Base-by-base conservation (phyloP, 768 basidiomycete genomes). In the Tylopilus vinaceipallidus region DNA sequence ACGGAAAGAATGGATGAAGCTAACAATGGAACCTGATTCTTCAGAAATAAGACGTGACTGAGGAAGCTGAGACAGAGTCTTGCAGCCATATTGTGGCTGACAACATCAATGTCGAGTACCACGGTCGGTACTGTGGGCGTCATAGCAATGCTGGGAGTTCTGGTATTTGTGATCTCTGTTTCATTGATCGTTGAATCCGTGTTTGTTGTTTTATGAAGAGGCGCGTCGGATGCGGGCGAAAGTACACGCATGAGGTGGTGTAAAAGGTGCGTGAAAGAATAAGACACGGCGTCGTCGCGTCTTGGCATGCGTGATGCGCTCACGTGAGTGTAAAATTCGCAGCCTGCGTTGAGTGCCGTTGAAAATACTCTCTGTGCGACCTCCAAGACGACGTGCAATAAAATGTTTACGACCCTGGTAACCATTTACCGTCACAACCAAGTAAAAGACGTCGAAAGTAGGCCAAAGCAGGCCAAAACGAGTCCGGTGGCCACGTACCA, bases 21-120 rank as follows among this genome's bases (percentile, higher is more conserved):
- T 68, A 59, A 90, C 88, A 90, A 82, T 1, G 88, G 88, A 0
- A 90, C 73, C 57, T 91, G 88, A 54, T 78, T 84, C 63, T 91
- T 91, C 47, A 91, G 70, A 60, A 87, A 91, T 16, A 91, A 64
- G 2, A 89, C 75, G 60, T 90, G 87, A 0, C 81, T 81, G 0
- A 91, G 69, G 23, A 89, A 65, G 50, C 77, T 79, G 12, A 75
- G 72, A 3, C 86, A 81, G 2, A 91, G 75, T 19, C 76, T 75
- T 1, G 84, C 81, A 10, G 88, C 88, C 63, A 85, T 73, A 6
- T 68, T 70, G 47, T 81, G 80, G 19, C 77, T 75, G 17, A 91
- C 75, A 2, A 57, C 50, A 10, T 82, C 77, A 4, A 73, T 60
- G 38, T 85, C 78, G 29, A 90, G 70, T 23, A 53, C 41, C 30